Evolutionary conservation across 1,139 yeast species (phyloP), one percentile per base, ranked within the genome.

Genomic region (Neolecta irregularis): DNA sequence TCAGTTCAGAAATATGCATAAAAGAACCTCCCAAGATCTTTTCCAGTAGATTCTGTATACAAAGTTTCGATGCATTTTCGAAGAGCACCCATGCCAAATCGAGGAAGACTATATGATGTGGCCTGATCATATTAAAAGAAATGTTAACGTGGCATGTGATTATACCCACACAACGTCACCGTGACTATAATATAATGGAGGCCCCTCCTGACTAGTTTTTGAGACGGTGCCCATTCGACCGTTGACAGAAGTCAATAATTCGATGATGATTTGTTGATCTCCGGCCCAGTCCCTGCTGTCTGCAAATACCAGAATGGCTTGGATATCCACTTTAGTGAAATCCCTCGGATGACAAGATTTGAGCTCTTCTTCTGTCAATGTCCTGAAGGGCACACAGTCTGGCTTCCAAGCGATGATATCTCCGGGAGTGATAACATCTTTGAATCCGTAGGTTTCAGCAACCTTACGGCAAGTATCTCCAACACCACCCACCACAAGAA

Each of bases 261-360:
- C 93, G 51, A 79, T 62, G 44, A 78, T 78, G 52, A 79, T 78
- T 54, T 79, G 93, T 56, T 77, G 88, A 55, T 79, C 92, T 2
- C 88, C 68, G 1, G 81, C 85, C 74, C 83, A 67, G 51, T 88
- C 96, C 39, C 93, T 63, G 2, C 96, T 81, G 54, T 88, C 98
- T 53, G 80, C 81, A 56, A 85, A 83, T 30, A 83, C 85, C 44
- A 88, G 58, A 1, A 88, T 64, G 0, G 91, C 91, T 46, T 81
- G 93, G 42, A 83, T 64, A 9, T 71, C 70, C 35, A 60, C 59
- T 2, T 54, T 32, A 11, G 38, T 18, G n/a, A n/a, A n/a, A n/a
- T n/a, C n/a, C 22, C 53, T 41, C 2, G 50, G 52, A 17, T 46
- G 46, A 1, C 76, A 71, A 54, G 20, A 65, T 19, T 58, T 52